Evolutionary conservation across 176 grass and related monocot species (phyloP).

Genomic region (Paspalum notatum): DNA sequence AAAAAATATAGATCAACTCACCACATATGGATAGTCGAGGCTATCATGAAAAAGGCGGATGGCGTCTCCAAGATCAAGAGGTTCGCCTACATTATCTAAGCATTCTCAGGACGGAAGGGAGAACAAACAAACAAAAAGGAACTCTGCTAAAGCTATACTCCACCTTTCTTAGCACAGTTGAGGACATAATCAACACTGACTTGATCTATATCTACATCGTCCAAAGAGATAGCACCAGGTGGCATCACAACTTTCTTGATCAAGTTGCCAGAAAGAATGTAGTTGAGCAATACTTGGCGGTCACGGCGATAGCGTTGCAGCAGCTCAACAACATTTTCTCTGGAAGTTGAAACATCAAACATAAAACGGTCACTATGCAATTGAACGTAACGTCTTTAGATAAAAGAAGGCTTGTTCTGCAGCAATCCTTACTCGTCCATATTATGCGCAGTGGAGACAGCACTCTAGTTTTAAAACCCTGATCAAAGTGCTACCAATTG

Average conservation of each 20-base stretch:
- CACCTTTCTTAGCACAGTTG: slow-evolving; percentile 95
- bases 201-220: slow-evolving; percentile 95
- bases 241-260: slow-evolving; percentile 99
- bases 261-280: slow-evolving; percentile 88
- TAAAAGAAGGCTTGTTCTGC: slow-evolving; percentile 10
- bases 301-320: slow-evolving; percentile 89
- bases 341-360: slow-evolving; percentile 39
- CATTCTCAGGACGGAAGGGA: slow-evolving; percentile 29
- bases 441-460: slow-evolving; percentile 3
- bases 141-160: background rate
- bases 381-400: background rate
- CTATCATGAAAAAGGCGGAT: slow-evolving; percentile 96
- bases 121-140: slow-evolving; percentile 22
- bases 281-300: slow-evolving; percentile 87
- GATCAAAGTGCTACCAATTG: background rate
- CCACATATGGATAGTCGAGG: slow-evolving; percentile 89
- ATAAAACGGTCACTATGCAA: slow-evolving; percentile 13
- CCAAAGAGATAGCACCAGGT: slow-evolving; percentile 87
- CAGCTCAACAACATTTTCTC: slow-evolving; percentile 78
- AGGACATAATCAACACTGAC: slow-evolving; percentile 96
- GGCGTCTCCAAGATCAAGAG: slow-evolving; percentile 88
- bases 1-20: slow-evolving; percentile 52
- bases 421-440: slow-evolving; percentile 57
- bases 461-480: slow-evolving; percentile 17
- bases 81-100: slow-evolving; percentile 61